Evolutionary conservation across 345 rosid genomes (phyloP), one percentile per base, ranked within the genome.

Genomic region (Crucihimalaya himalaica): DNA sequence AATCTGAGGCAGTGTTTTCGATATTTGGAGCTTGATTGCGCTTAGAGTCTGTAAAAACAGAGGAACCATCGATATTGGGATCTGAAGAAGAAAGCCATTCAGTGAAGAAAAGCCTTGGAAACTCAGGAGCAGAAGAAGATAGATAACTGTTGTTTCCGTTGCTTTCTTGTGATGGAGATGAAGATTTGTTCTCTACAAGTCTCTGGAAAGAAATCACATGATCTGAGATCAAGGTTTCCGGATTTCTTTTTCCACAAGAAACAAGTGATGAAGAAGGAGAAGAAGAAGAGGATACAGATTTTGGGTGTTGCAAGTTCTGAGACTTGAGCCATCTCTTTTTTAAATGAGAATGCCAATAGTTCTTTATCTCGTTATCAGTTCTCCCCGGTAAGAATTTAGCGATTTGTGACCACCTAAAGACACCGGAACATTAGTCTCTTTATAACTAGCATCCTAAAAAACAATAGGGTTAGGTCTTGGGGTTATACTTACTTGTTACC

Each of bases 311-410:
- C 8, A 40, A 54, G 20, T 46, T 27, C 28, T 43, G 60, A 55
- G 74, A 42, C 74, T 85, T 84, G 43, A 80, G 58, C 28, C 78
- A 43, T 65, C 73, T 86, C 74, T 89, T 92, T 80, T 92, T 89
- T 63, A 94, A 72, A 80, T 88, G 83, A 6, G 98, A 89, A 81
- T 91, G 98, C 97, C 98, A 91, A 54, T 87, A 79, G 64, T 94
- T 94, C 81, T 94, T 94, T 58, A 94, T 88, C 82, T 94, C 97
- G 34, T 94, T 94, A 63, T 94, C 98, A 2, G 98, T 94, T 86
- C 98, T 85, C 68, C 98, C 98, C 0, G 97, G 93, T 79, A 94
- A 82, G 68, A 75, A 83, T 43, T 77, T 88, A 0, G 97, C 91
- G 11, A 94, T 94, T 66, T 80, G 85, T 5, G 98, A 94, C 98